These are phyloP conservation scores for Rhinocladiella mackenziei DNA, from an alignment of 2,329 filamentous ascomycete genomes.

Conservation along the genomic window DNA sequence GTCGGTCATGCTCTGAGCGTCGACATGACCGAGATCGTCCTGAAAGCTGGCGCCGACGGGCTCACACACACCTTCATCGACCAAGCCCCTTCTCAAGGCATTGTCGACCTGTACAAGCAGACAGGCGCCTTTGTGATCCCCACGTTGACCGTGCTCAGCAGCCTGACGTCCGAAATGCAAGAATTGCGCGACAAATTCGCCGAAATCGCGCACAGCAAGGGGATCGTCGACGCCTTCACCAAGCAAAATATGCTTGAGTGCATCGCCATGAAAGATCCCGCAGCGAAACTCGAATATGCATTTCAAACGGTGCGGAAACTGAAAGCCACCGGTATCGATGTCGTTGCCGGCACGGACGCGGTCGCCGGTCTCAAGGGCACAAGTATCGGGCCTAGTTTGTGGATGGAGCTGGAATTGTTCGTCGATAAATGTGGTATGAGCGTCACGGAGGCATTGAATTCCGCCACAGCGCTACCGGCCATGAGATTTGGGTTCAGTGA, in stretches of 20 bases:
- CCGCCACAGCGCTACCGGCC: conserved; percentile 31
- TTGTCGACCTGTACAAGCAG: conserved; percentile 26
- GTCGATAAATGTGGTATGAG: conserved; percentile 32
- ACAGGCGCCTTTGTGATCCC: conserved; percentile 29
- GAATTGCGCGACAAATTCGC: conserved; percentile 26
- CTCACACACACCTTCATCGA: conserved; percentile 31
- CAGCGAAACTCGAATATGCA: conserved; percentile 25
- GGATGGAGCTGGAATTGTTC: conserved; percentile 32
- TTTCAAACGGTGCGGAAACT: conserved; percentile 26
- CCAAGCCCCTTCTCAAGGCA: conserved; percentile 24
- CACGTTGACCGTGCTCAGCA: conserved; percentile 22
- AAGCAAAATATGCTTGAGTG: conserved; percentile 30
- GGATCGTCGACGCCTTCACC: conserved; percentile 28
- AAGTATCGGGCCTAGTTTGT: conserved; percentile 29
- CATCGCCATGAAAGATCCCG: conserved; percentile 27
- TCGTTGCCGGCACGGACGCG: conserved; percentile 35
- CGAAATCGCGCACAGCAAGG: conserved; percentile 26
- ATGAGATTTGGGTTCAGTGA: conserved; percentile 31
- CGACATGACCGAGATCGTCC: conserved; percentile 28
- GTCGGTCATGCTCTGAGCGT: conserved; percentile 26
- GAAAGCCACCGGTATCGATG: conserved; percentile 30
- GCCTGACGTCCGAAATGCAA: conserved; percentile 26
- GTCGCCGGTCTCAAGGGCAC: conserved; percentile 27
- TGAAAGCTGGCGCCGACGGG: conserved; percentile 28
- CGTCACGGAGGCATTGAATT: conserved; percentile 29